A percentile compares a stretch with the other conserved stretches of the same genome.
Evolutionary conservation across 2,329 filamentous ascomycete genomes (phyloP).

Genomic region (Trichoderma simmonsii): DNA sequence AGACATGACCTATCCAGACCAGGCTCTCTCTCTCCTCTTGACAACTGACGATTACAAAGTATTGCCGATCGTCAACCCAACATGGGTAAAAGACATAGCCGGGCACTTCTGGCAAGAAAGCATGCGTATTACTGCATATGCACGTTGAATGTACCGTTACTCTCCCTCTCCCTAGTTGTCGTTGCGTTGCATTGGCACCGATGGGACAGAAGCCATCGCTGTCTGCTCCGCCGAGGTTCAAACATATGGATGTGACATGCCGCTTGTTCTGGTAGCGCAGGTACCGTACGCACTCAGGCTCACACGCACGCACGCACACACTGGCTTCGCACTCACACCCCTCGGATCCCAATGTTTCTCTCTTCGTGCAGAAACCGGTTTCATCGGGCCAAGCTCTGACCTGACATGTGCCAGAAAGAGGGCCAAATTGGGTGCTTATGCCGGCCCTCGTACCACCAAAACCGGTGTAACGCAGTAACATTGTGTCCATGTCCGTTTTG

Average conservation of each 20-base stretch:
- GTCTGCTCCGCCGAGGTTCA: not conserved
- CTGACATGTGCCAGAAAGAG: not conserved
- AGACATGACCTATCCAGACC: not conserved
- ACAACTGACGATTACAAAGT: not conserved
- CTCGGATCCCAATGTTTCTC: not conserved
- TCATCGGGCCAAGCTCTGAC: not conserved
- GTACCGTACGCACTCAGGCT: not conserved
- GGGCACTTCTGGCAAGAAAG: not conserved
- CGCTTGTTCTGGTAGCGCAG: not conserved
- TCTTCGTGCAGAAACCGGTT: not conserved
- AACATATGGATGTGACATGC: not conserved
- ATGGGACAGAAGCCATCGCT: not conserved
- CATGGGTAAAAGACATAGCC: not conserved
- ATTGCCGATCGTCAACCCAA: not conserved
- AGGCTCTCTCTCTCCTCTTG: not conserved
- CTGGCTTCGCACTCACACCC: not conserved
- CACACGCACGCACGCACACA: not conserved
- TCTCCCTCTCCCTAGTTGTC: not conserved
- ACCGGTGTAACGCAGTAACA: not conserved
- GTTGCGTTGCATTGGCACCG: not conserved
- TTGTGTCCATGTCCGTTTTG: not conserved
- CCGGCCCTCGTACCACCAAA: not conserved
- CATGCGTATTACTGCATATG: not conserved
- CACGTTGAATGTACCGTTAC: not conserved
- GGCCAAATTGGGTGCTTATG: not conserved